Evolutionary conservation across 2,329 filamentous ascomycete species (phyloP).

Genomic region (Cordyceps javanica): DNA sequence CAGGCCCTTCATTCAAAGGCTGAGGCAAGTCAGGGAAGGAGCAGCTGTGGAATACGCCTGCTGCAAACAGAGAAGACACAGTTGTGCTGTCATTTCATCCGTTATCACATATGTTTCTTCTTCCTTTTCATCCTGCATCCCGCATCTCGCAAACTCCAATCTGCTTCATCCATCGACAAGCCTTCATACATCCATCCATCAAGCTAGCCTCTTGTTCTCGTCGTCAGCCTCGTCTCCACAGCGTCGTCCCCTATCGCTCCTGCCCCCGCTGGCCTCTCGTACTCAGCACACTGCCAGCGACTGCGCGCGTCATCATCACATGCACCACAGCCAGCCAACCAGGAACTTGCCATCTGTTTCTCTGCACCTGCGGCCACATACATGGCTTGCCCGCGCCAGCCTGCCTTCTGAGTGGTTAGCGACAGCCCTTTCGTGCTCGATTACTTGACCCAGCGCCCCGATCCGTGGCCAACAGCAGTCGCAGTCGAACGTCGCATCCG

Average conservation of each 20-base stretch:
- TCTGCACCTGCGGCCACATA: neutral
- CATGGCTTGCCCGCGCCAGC: neutral
- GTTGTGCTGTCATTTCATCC: neutral
- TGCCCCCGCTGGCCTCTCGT: constrained; percentile 8
- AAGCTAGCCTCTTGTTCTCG: neutral
- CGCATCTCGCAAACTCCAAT: no score
- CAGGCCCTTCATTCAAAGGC: neutral
- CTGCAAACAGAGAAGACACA: neutral
- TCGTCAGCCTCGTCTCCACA: constrained; percentile 12
- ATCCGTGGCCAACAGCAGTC: neutral
- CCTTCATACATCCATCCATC: neutral
- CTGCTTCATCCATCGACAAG: no score
- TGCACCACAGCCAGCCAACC: neutral
- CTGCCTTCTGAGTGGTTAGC: no score
- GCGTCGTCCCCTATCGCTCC: neutral
- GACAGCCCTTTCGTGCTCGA: neutral
- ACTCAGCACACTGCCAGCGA: neutral
- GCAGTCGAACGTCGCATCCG: neutral
- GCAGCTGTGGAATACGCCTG: neutral
- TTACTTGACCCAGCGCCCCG: neutral
- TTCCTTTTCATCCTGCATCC: neutral
- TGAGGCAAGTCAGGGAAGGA: neutral
- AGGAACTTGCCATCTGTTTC: neutral
- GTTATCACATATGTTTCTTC: neutral
- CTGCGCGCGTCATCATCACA: constrained; percentile 12